Percentiles rank a stretch among this genome's conserved stretches.
Evolutionary conservation across 2,329 filamentous ascomycete genomes (phyloP).

Genomic region (Orbilia quercus): DNA sequence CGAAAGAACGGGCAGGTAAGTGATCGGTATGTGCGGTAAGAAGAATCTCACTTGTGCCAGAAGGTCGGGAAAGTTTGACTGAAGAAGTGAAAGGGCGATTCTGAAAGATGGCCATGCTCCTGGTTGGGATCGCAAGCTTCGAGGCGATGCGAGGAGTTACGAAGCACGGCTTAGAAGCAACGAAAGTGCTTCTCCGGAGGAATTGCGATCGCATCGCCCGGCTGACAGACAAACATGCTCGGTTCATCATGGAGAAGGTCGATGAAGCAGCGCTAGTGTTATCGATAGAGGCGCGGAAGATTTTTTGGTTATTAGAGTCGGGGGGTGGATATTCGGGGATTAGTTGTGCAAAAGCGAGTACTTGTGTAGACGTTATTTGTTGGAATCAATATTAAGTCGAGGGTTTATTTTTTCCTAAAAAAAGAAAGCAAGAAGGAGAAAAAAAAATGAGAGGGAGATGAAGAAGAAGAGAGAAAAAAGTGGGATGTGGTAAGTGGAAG

Average conservation of each 20-base stretch:
- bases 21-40: background rate
- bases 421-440: no score
- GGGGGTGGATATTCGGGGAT: no score
- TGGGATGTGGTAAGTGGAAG: no score
- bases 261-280: background rate
- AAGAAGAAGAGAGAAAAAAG: no score
- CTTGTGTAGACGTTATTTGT: background rate
- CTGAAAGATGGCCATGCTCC: background rate
- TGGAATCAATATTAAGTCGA: background rate
- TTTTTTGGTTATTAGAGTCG: no score
- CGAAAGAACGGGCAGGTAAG: constrained; percentile 47
- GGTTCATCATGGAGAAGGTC: constrained; percentile 27
- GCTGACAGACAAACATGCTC: constrained; percentile 33
- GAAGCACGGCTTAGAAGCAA: background rate
- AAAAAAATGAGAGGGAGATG: no score
- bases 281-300: no score
- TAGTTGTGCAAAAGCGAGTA: no score
- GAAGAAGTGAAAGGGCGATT: constrained; percentile 33
- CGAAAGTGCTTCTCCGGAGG: constrained; percentile 2
- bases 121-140: background rate
- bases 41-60: constrained; percentile 29
- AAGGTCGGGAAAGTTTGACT: constrained; percentile 9
- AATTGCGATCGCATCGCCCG: constrained; percentile 37
- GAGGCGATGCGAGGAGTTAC: background rate
- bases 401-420: no score